Conservation (phyloP, 2,329 filamentous ascomycete species). For the Aspergillus fijiensis region DNA sequence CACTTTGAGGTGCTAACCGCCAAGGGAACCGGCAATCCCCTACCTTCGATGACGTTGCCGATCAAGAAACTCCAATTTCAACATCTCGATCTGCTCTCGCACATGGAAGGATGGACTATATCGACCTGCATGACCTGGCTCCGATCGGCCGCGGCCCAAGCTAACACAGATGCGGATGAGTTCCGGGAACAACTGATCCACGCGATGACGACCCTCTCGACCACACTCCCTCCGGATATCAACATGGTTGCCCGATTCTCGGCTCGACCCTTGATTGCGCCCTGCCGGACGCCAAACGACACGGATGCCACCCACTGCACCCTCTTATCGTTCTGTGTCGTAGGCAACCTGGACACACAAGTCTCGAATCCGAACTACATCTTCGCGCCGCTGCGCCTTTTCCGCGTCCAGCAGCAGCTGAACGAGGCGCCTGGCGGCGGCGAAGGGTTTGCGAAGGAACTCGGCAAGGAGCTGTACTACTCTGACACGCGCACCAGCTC, state of each 20-base stretch:
- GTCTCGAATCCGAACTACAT: slow-evolving; percentile 53
- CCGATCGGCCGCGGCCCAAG: slow-evolving; percentile 24
- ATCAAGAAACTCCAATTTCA: slow-evolving; percentile 54
- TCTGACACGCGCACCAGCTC: slow-evolving; percentile 30
- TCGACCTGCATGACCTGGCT: slow-evolving; percentile 38
- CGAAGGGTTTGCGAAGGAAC: slow-evolving; percentile 59
- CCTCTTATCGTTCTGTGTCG: slow-evolving; percentile 57
- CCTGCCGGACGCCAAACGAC: slow-evolving; percentile 29
- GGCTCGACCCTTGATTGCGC: slow-evolving; percentile 36
- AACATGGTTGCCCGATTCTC: slow-evolving; percentile 38
- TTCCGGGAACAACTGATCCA: slow-evolving; percentile 51
- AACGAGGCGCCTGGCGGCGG: slow-evolving; percentile 57
- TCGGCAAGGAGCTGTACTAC: slow-evolving; percentile 61
- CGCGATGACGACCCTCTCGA: slow-evolving; percentile 37
- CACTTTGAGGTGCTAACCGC: slow-evolving; percentile 66
- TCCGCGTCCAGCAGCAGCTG: slow-evolving; percentile 65
- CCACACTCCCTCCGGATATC: slow-evolving; percentile 44
- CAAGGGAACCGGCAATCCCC: slow-evolving; percentile 56
- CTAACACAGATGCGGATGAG: slow-evolving; percentile 26
- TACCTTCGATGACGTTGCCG: slow-evolving; percentile 60
- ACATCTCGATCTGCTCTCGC: slow-evolving; percentile 55
- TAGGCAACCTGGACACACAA: slow-evolving; percentile 61
- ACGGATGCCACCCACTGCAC: slow-evolving; percentile 44
- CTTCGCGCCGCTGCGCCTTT: slow-evolving; percentile 64
- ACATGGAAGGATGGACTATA: slow-evolving; percentile 44